phyloP scores from a whole-genome alignment of 2,329 filamentous ascomycete species.

The Chaetoscypha palmicola region DNA sequence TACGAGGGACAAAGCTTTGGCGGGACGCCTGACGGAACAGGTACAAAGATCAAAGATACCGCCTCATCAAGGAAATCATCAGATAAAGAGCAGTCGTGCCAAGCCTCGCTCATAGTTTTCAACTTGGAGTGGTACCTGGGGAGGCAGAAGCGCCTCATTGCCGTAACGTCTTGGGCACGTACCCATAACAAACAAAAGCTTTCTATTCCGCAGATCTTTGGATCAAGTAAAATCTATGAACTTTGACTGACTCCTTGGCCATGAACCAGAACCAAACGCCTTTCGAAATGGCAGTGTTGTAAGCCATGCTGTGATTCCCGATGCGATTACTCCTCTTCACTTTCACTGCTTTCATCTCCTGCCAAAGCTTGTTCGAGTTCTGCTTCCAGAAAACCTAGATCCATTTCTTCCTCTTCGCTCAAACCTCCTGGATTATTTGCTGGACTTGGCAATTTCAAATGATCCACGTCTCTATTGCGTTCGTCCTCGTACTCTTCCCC shows the following conservation, averaged over 20 bases:
- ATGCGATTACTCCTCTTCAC: slow-evolving; percentile 31
- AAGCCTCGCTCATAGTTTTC: too few relatives aligned
- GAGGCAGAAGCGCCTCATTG: too few relatives aligned
- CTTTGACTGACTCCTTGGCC: neutral
- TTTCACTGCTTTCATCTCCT: slow-evolving; percentile 28
- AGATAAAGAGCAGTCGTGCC: too few relatives aligned
- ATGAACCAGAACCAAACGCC: neutral
- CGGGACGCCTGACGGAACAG: too few relatives aligned
- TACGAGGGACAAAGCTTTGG: too few relatives aligned
- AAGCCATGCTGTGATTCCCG: neutral
- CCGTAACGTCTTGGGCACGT: too few relatives aligned
- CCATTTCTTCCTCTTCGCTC: slow-evolving; percentile 28
- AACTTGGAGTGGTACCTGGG: too few relatives aligned
- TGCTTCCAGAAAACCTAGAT: slow-evolving; percentile 29
- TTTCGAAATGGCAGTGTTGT: neutral
- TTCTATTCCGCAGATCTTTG: too few relatives aligned
- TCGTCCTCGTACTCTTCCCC: slow-evolving; percentile 37
- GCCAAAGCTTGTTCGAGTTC: slow-evolving; percentile 29
- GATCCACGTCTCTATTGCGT: slow-evolving; percentile 31
- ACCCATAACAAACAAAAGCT: too few relatives aligned
- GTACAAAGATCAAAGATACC: too few relatives aligned
- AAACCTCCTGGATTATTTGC: slow-evolving; percentile 34
- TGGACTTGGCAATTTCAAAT: slow-evolving; percentile 48
- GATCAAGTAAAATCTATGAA: too few relatives aligned
- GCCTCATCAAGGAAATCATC: too few relatives aligned